Base-by-base conservation (phyloP, 768 basidiomycete genomes). In the Termitomyces sp. region DNA sequence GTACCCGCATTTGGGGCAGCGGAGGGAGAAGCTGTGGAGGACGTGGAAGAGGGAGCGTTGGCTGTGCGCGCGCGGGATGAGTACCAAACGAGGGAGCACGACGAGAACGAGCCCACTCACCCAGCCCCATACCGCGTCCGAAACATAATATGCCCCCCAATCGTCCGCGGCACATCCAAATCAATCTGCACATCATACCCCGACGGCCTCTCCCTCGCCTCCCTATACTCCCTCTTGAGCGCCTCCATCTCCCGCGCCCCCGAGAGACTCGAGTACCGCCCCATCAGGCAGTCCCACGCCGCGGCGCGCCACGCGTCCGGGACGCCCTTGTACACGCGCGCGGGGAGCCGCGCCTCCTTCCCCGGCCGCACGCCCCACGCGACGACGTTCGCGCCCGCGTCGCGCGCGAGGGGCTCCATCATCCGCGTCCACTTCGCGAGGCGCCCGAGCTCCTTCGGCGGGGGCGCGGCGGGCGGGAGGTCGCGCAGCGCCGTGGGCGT, bases 31-130 rank as follows among this genome's bases (percentile, higher is more conserved):
- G 51, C 84, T 84, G 71, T 98, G 97, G 27, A 98, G 80, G 57
- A 97, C 93, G 69, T 93, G 94, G 73, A 98, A 98, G 12, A 99
- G 78, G 4, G 92, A 91, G 12, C 96, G 88, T 83, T 99, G 96
- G 8, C 94, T 94, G 65, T 14, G 59, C 27, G 30, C 1, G 22
- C 2, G 10, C 22, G 12, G 13, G n/a, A 26, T 37, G 34, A 46
- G 24, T 12, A 47, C 22, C 10, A 40, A 20, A 5, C 13, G 27
- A 27, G 53, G 34, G 12, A 32, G 22, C 40, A 59, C 52, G 46
- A 51, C 53, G 13, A 20, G 46, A 47, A 61, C 55, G 34, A 57
- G n/a, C n/a, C n/a, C 5, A 79, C 91, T 68, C 70, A 93, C 93
- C 95, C 97, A 59, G 89, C 84, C 50, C 97, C 97, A 72, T 99